These are phyloP conservation scores for Mycoemilia scoparia DNA, from an alignment of 192 early-diverging fungal genomes.

Conservation along the genomic window DNA sequence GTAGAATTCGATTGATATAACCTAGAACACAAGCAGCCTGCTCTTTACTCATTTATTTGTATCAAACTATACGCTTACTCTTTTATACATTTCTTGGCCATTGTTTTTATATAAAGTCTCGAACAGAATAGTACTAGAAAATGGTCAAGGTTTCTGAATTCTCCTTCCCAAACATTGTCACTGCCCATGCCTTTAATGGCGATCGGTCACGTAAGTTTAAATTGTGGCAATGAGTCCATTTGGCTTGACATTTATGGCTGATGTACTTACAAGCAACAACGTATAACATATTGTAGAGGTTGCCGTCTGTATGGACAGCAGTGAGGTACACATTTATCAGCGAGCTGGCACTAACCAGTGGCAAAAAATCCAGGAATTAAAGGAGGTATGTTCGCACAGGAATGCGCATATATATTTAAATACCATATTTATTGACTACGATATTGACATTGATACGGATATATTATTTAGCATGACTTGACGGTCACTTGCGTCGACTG, in stretches of 20 bases:
- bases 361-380: conserved; percentile 46
- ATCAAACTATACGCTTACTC: no score
- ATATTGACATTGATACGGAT: conserved; percentile 7
- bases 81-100: no score
- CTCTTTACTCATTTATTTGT: no score
- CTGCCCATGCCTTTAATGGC: conserved; percentile 83
- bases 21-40: no score
- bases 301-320: conserved; percentile 74
- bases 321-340: conserved; percentile 77
- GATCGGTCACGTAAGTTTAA: conserved; percentile 58
- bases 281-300: conserved; percentile 43
- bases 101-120: no score
- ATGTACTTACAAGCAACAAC: not conserved
- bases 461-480: conserved; percentile 96
- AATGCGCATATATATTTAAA: conserved; percentile 1
- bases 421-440: not conserved
- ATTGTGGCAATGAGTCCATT: not conserved
- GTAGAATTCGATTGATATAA: no score
- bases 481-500: conserved; percentile 89
- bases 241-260: not conserved
- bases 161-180: conserved; percentile 44
- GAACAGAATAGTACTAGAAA: no score
- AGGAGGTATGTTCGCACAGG: no score
- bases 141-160: conserved; percentile 28
- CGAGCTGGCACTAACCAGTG: conserved; percentile 37